Conservation (phyloP, 306 rosid genomes). For the Cicer chorassanicum region DNA sequence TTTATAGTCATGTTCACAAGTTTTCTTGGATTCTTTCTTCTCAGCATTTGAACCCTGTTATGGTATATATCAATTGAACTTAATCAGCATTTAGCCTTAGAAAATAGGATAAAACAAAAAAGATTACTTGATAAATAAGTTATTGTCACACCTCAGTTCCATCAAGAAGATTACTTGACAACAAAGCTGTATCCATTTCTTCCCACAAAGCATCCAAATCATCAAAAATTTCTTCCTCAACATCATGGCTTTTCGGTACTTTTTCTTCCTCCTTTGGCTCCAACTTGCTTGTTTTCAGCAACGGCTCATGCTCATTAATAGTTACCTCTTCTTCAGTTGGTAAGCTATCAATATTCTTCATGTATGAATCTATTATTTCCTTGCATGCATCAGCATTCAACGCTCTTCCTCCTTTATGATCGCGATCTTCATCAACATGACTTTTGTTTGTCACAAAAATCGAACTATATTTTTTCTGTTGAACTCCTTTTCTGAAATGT, state of each 20-base stretch:
- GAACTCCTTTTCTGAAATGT: slow-evolving; percentile 40
- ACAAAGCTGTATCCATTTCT: slow-evolving; percentile 78
- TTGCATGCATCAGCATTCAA: slow-evolving; percentile 69
- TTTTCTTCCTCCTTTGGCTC: slow-evolving; percentile 45
- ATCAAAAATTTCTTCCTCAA: slow-evolving; percentile 57
- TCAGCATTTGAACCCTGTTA: slow-evolving; percentile 59
- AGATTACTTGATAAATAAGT: no score
- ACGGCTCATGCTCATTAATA: slow-evolving; percentile 70
- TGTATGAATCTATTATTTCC: slow-evolving; percentile 74
- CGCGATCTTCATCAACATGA: slow-evolving; percentile 40
- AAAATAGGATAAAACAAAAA: background rate
- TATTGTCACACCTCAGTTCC: slow-evolving; percentile 56
- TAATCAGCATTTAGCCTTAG: slow-evolving; percentile 31
- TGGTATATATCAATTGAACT: slow-evolving; percentile 32
- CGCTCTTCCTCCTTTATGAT: slow-evolving; percentile 55
- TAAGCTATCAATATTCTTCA: slow-evolving; percentile 61
- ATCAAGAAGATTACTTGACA: slow-evolving; percentile 66
- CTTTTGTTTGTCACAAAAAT: slow-evolving; percentile 40
- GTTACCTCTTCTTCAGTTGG: slow-evolving; percentile 46
- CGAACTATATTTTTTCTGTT: slow-evolving; percentile 31
- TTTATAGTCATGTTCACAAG: slow-evolving; percentile 67
- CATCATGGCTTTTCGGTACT: background rate
- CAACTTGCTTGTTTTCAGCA: slow-evolving; percentile 57
- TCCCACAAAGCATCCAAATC: slow-evolving; percentile 75
- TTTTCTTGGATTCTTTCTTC: slow-evolving; percentile 17